Conservation (phyloP, 768 basidiomycete species). For the Cyclocybe aegerita region DNA sequence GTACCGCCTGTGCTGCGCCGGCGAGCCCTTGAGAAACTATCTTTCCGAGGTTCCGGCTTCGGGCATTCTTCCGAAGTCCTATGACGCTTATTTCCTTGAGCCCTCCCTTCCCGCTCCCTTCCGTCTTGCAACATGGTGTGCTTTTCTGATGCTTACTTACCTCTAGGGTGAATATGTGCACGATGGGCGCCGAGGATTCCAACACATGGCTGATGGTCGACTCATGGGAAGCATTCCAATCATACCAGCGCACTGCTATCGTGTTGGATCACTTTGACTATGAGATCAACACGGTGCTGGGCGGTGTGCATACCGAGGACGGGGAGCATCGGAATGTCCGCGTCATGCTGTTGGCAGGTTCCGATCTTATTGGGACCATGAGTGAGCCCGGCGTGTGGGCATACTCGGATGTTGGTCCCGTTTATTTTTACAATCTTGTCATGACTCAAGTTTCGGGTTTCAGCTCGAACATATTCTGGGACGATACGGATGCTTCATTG, state of each 20-base stretch:
- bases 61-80: conserved; percentile 19
- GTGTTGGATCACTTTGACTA: conserved; percentile 97
- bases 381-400: conserved; percentile 98
- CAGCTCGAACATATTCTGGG: conserved; percentile 97
- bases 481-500: conserved; percentile 90
- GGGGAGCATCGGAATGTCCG: conserved; percentile 75
- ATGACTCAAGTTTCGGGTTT: conserved; percentile 2
- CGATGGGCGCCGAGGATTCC: conserved; percentile 86
- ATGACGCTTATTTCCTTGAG: conserved; percentile 15
- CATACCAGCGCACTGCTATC: conserved; percentile 94
- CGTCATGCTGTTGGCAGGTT: conserved; percentile 96
- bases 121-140: conserved; percentile 13
- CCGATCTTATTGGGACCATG: conserved; percentile 97
- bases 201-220: conserved; percentile 97
- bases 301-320: conserved; percentile 74
- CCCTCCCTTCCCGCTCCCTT: conserved; percentile 10
- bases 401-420: conserved; percentile 78
- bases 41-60: conserved; percentile 19
- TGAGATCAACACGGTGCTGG: conserved; percentile 84
- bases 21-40: conserved; percentile 8
- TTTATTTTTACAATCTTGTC: neutral
- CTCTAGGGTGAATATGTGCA: conserved; percentile 82
- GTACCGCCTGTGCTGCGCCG: conserved; percentile 1
- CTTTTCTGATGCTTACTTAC: conserved; percentile 15
- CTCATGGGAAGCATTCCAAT: conserved; percentile 94